phyloP scores from a whole-genome alignment of 1,139 yeast genomes.

The Geotrichum macrosporum region DNA sequence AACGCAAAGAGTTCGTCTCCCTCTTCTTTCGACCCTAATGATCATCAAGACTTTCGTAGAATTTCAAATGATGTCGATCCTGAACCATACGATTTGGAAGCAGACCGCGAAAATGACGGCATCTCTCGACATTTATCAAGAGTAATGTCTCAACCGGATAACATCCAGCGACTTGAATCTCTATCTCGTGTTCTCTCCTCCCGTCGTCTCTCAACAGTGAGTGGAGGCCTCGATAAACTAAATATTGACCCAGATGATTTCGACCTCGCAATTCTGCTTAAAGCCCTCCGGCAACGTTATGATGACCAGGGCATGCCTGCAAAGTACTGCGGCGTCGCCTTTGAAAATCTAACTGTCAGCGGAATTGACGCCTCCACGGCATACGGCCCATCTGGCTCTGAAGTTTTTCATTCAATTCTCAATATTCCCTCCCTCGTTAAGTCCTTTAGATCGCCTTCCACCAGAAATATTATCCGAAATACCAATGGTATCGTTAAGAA shows the following conservation, averaged over 20 bases:
- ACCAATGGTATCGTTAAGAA: constrained; percentile 29
- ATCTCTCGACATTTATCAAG: constrained; percentile 22
- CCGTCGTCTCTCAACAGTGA: constrained; percentile 40
- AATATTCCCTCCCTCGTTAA: constrained; percentile 33
- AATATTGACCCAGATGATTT: constrained; percentile 42
- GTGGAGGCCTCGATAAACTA: constrained; percentile 35
- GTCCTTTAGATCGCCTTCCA: constrained; percentile 20
- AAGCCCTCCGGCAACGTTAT: constrained; percentile 32
- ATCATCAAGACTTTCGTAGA: too few relatives aligned
- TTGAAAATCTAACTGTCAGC: constrained; percentile 44
- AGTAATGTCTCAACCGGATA: constrained; percentile 31
- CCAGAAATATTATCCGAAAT: constrained; percentile 18
- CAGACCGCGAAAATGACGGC: neutral
- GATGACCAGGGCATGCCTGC: constrained; percentile 45
- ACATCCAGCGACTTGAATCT: constrained; percentile 41
- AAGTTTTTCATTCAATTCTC: constrained; percentile 38
- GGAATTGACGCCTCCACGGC: constrained; percentile 54
- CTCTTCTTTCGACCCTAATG: too few relatives aligned
- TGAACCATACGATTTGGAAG: constrained; percentile 12
- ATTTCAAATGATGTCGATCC: too few relatives aligned
- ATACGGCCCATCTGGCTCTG: constrained; percentile 48
- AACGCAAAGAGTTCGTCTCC: too few relatives aligned
- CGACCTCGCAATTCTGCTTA: constrained; percentile 41
- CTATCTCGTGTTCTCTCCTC: constrained; percentile 44
- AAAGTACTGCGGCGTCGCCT: constrained; percentile 48